Conservation (phyloP, 2,329 filamentous ascomycete species). For the Talaromyces sp. region DNA sequence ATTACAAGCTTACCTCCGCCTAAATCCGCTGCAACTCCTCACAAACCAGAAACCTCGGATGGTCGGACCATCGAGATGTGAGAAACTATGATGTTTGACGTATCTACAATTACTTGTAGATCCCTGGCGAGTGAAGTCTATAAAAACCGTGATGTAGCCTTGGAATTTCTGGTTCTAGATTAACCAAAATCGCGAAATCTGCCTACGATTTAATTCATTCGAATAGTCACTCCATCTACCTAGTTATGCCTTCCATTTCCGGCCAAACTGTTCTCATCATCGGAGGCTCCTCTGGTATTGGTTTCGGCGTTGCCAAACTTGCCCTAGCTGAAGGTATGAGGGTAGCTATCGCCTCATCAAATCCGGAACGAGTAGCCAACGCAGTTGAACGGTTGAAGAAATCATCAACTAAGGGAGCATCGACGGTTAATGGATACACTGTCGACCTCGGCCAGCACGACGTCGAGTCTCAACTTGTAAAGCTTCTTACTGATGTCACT, state of each 20-base stretch:
- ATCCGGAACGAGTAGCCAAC: constrained; percentile 45
- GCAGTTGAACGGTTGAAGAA: constrained; percentile 46
- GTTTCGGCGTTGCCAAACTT: constrained; percentile 58
- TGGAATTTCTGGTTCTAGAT: not conserved
- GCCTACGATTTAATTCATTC: not conserved
- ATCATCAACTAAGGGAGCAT: constrained; percentile 34
- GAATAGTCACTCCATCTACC: too few relatives aligned
- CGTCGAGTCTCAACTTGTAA: constrained; percentile 44
- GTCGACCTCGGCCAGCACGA: constrained; percentile 48
- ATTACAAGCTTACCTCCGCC: not conserved
- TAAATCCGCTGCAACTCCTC: not conserved
- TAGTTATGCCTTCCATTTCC: constrained; percentile 21
- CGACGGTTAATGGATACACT: constrained; percentile 43
- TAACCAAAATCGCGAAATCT: not conserved
- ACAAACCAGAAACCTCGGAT: not conserved
- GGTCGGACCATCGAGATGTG: not conserved
- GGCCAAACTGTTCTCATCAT: constrained; percentile 52
- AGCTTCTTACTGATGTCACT: constrained; percentile 41
- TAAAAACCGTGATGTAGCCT: not conserved
- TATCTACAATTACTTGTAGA: not conserved
- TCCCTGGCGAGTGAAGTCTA: not conserved
- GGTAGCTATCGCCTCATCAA: constrained; percentile 62
- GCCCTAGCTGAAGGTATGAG: constrained; percentile 53
- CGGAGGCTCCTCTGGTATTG: constrained; percentile 63
- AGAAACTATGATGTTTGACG: not conserved